Conservation (phyloP, 192 early-diverging fungal species). For the Lobulomyces angularis region DNA sequence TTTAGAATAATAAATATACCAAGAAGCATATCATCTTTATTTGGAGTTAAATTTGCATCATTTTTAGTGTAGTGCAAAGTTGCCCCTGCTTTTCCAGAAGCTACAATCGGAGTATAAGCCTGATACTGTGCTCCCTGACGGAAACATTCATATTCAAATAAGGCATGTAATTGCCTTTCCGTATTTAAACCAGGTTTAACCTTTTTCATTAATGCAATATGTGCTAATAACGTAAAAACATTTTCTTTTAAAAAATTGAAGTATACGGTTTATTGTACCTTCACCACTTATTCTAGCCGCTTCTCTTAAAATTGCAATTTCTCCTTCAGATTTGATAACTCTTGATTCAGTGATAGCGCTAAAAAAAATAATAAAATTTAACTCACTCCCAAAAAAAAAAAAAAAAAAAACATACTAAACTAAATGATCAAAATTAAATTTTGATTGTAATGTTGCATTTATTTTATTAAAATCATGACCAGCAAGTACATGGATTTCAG, state of each 20-base stretch:
- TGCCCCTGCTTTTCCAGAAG: conserved; percentile 59
- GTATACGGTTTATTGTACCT: background rate
- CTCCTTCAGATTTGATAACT: conserved; percentile 64
- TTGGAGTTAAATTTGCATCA: no score
- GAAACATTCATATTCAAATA: conserved; percentile 63
- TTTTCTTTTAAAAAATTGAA: no score
- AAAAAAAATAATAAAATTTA: conserved; percentile 17
- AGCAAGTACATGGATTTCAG: conserved; percentile 30
- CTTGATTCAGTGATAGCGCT: conserved; percentile 64
- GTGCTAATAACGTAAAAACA: no score
- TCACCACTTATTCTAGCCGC: conserved; percentile 61
- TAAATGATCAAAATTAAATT: conserved; percentile 7
- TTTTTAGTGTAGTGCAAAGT: conserved; percentile 76
- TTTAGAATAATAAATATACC: no score
- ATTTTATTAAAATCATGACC: conserved; percentile 13
- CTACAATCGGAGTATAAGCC: conserved; percentile 79
- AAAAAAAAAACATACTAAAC: background rate
- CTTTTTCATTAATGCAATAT: conserved; percentile 61
- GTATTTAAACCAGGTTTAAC: conserved; percentile 42
- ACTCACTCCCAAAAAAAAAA: background rate
- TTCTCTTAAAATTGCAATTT: conserved; percentile 64
- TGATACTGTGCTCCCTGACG: conserved; percentile 51
- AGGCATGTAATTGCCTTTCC: conserved; percentile 65
- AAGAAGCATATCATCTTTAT: conserved; percentile 55
- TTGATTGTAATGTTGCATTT: conserved; percentile 11